Base-by-base conservation (phyloP, 805 yeast genomes). In the Schizosaccharomyces cryophilus region DNA sequence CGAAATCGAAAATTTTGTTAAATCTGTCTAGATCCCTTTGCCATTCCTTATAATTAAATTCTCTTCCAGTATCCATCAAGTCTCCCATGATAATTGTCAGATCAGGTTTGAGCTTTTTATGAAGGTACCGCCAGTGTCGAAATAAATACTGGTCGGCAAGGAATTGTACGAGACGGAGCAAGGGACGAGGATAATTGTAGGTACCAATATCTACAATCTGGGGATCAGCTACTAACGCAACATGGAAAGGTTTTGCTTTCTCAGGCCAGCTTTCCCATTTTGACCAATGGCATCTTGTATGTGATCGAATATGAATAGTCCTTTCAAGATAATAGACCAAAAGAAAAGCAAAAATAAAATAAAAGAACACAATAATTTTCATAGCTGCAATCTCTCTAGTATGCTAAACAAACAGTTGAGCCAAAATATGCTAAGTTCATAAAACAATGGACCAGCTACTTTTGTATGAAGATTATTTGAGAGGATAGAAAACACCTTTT, bases 51-150 rank as follows among this genome's bases (percentile, higher is more conserved):
- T 79, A 80, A 48, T 78, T 79, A 90, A 95, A 88, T 61, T 83
- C 83, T 62, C 98, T 76, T 0, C 97, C 97, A 13, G 96, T 96
- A 71, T 93, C 98, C 69, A 90, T 85, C 66, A 90, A 71, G 69
- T 93, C 98, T 2, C 98, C 98, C 31, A 93, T 72, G 68, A 87
- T 90, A 4, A 90, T 71, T 4, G 81, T 80, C 1, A 84, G 74
- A 66, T 88, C 84, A 0, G 97, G 96, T 42, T 80, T 79, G 61
- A 93, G 74, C 2, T 72, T 64, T 6, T 72, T 64, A 64, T 84
- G 83, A 48, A 83, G 71, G 63, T 74, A 73, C 66, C 78, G 77
- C 77, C 86, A 81, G 69, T 90, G 88, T 61, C 88, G 76, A 64
- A 79, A 82, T 66, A 87, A 82, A 67, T 87, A 89, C 65, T 84